Conservation (phyloP, 2,329 filamentous ascomycete species). For the Colletotrichum siamense region DNA sequence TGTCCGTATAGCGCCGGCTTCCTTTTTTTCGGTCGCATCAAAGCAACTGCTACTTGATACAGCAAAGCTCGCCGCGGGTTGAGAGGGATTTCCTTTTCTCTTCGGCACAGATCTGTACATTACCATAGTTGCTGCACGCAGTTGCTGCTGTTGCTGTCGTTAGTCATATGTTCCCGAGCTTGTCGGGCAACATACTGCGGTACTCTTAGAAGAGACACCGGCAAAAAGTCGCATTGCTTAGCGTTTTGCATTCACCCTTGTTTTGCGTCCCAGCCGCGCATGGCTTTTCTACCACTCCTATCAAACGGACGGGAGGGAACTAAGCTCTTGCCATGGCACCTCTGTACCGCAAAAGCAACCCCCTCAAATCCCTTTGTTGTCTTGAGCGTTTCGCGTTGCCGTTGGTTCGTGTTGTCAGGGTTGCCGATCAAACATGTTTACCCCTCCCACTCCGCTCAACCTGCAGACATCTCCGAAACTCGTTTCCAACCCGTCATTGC, state of each 20-base stretch:
- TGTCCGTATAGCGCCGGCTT: conserved; percentile 21
- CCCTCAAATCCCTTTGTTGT: conserved; percentile 9
- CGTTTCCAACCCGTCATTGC: conserved; percentile 12
- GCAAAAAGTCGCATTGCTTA: conserved; percentile 26
- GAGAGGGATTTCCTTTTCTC: conserved; percentile 38
- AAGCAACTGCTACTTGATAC: conserved; percentile 39
- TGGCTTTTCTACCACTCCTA: not conserved
- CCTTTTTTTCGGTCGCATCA: conserved; percentile 35
- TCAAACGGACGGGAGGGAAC: not conserved
- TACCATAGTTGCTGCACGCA: conserved; percentile 53
- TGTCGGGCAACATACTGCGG: conserved; percentile 14
- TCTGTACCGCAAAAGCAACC: conserved; percentile 14
- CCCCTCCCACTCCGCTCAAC: conserved; percentile 15
- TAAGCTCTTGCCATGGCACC: conserved; percentile 3
- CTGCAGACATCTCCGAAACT: conserved; percentile 7
- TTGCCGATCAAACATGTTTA: conserved; percentile 21
- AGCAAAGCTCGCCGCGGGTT: conserved; percentile 41
- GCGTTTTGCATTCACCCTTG: conserved; percentile 23
- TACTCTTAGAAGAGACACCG: conserved; percentile 22
- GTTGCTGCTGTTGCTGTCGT: conserved; percentile 42
- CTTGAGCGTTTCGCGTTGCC: conserved; percentile 15
- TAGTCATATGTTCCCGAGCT: conserved; percentile 21
- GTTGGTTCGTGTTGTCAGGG: conserved; percentile 10
- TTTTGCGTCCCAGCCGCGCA: conserved; percentile 22
- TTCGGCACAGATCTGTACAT: conserved; percentile 58